Evolutionary conservation across 2,329 filamentous ascomycete species (phyloP).

Genomic region (Cytospora piceicola): DNA sequence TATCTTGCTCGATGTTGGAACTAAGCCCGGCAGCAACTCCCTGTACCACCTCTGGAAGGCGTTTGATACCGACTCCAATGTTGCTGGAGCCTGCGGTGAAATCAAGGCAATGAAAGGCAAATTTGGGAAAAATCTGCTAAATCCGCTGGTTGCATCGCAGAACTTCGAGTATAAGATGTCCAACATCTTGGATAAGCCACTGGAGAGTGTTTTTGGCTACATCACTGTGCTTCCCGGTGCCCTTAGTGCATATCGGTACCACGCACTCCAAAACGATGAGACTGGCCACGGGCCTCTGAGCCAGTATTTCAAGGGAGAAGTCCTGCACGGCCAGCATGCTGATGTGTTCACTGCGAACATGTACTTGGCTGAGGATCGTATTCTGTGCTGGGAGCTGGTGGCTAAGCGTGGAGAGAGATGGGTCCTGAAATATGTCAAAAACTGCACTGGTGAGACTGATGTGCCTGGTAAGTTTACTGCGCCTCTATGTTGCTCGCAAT

Average conservation of each 20-base stretch:
- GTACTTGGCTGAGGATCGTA: conserved; percentile 89
- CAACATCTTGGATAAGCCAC: conserved; percentile 95
- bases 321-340: conserved; percentile 90
- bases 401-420: conserved; percentile 93
- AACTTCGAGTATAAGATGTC: conserved; percentile 99
- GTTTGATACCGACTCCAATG: conserved; percentile 96
- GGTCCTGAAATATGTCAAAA: conserved; percentile 98
- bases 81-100: conserved; percentile 94
- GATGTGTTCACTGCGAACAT: conserved; percentile 98
- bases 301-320: conserved; percentile 99
- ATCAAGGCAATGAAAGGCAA: conserved; percentile 97
- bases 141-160: conserved; percentile 93
- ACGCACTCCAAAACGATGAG: conserved; percentile 94
- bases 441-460: conserved; percentile 95
- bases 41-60: conserved; percentile 99
- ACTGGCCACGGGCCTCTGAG: conserved; percentile 93
- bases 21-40: conserved; percentile 83
- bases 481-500: conserved; percentile 2
- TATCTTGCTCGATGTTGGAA: conserved; percentile 95
- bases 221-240: conserved; percentile 97
- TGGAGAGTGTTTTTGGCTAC: conserved; percentile 97
- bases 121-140: conserved; percentile 79
- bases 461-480: conserved; percentile 75
- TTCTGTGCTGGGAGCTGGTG: conserved; percentile 92
- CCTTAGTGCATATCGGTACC: conserved; percentile 92